Evolutionary conservation across 768 basidiomycete genomes (phyloP), one percentile per base, ranked within the genome.

Genomic region (Lyophyllum shimeji): DNA sequence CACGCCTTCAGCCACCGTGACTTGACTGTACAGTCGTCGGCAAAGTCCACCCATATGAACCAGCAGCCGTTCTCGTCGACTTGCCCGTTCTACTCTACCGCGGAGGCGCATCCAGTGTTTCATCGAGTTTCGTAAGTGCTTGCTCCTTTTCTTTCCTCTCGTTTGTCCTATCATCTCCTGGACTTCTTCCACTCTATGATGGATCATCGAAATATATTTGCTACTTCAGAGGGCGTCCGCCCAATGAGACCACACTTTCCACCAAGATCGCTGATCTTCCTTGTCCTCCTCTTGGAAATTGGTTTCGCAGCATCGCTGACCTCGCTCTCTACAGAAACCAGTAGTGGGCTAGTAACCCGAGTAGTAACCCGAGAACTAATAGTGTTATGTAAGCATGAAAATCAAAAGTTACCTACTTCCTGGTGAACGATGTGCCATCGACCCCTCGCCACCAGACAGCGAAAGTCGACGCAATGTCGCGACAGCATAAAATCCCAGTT

Each of bases 161-260:
- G 31, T 49, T 57, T 58, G n/a, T n/a, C n/a, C n/a, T n/a, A n/a
- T 52, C 57, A 12, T 13, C 34, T 37, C 12, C 34, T 33, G 31
- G 7, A 6, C 34, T 37, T 37, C 34, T 37, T 11, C 9, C 29
- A 9, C 9, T 39, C 48, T 56, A 63, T 76, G 75, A 78, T 75
- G 77, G n/a, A 66, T 71, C 58, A 65, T 58, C 43, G 53, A 58
- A 63, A 68, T 76, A 88, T 89, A 90, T 90, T 90, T 90, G 89
- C 89, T 90, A 90, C 89, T 92, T 90, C 87, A 89, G 89, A 90
- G 86, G 80, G 81, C 67, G 68, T 42, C 31, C 52, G 62, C 77
- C 81, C 85, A 65, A 88, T 89, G 88, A 89, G 86, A 89, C 82
- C 68, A 86, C 63, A 68, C 81, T 85, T 77, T 84, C 80, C 84